A percentile compares a stretch with the other conserved stretches of the same genome.
phyloP scores from a whole-genome alignment of 1,284 basidiomycete species.

The Caloboletus inedulis region DNA sequence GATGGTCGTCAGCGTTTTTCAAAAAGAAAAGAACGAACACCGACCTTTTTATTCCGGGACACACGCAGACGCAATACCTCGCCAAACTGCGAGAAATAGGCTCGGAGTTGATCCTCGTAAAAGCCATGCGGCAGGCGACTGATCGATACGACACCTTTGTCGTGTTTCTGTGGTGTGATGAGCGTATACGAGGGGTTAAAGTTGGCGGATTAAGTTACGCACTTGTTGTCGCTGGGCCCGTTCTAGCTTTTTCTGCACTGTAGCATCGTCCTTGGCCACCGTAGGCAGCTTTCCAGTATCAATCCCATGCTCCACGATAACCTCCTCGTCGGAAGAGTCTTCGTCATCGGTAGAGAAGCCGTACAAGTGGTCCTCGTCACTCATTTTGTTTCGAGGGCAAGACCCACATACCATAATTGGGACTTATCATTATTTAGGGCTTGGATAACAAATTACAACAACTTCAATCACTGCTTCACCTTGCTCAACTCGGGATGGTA shows the following conservation, averaged over 20 bases:
- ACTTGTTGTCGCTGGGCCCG: slow-evolving; percentile 80
- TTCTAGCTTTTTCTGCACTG: slow-evolving; percentile 77
- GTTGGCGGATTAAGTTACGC: slow-evolving; percentile 31
- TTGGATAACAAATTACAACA: slow-evolving; percentile 32
- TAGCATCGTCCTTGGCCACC: slow-evolving; percentile 80
- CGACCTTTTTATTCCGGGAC: slow-evolving; percentile 90
- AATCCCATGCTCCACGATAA: slow-evolving; percentile 55
- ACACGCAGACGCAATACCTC: slow-evolving; percentile 85
- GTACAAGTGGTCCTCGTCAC: slow-evolving; percentile 50
- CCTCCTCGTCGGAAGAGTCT: slow-evolving; percentile 81
- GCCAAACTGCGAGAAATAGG: slow-evolving; percentile 96
- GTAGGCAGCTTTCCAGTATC: slow-evolving; percentile 75
- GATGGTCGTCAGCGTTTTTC: background rate
- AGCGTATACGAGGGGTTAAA: background rate
- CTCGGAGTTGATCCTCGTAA: slow-evolving; percentile 91
- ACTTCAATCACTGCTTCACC: background rate
- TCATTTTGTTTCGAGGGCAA: slow-evolving; percentile 14
- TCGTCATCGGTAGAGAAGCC: slow-evolving; percentile 79
- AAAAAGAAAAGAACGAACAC: background rate
- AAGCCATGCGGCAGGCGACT: slow-evolving; percentile 95
- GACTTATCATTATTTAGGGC: background rate
- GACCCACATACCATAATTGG: background rate
- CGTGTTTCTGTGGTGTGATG: slow-evolving; percentile 48
- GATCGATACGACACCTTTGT: slow-evolving; percentile 87
- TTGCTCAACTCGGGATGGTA: slow-evolving; percentile 17